Conservation (phyloP, 495 filamentous ascomycete species). For the Pseudotulostoma volvatum region DNA sequence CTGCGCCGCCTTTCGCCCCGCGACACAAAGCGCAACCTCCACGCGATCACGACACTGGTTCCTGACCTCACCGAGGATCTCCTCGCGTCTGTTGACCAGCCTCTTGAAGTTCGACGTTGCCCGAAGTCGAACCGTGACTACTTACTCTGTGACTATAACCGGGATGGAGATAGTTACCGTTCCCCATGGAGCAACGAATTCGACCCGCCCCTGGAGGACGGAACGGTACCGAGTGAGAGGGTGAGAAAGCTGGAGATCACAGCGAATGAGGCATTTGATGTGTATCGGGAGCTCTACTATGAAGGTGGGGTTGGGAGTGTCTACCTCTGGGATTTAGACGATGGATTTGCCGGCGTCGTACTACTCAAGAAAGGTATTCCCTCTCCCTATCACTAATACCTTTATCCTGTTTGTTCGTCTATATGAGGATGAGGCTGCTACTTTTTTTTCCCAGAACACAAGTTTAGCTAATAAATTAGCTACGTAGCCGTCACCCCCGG, state of each 20-base stretch:
- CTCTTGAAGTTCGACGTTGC: constrained; percentile 73
- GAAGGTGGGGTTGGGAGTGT: constrained; percentile 90
- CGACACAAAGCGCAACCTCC: constrained; percentile 70
- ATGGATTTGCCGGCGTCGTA: constrained; percentile 93
- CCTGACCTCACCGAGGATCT: constrained; percentile 94
- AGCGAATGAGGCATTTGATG: constrained; percentile 91
- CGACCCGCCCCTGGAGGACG: constrained; percentile 68
- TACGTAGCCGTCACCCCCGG: constrained; percentile 45
- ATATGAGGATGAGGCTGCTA: no score
- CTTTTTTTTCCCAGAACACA: no score
- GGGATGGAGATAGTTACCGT: constrained; percentile 91
- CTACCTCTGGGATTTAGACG: constrained; percentile 97
- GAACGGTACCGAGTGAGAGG: constrained; percentile 64
- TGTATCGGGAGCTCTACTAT: constrained; percentile 95
- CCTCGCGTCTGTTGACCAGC: constrained; percentile 91
- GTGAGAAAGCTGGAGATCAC: constrained; percentile 85
- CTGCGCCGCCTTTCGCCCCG: constrained; percentile 94
- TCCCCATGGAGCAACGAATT: constrained; percentile 98
- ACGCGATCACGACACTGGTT: constrained; percentile 66
- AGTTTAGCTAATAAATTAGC: no score
- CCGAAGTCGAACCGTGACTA: constrained; percentile 83
- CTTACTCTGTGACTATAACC: constrained; percentile 98
- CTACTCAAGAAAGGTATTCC: constrained; percentile 86
- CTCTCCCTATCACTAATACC: no score
- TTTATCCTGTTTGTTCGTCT: no score